phyloP scores from a whole-genome alignment of 495 filamentous ascomycete genomes.

The Gamarada debralockiae region DNA sequence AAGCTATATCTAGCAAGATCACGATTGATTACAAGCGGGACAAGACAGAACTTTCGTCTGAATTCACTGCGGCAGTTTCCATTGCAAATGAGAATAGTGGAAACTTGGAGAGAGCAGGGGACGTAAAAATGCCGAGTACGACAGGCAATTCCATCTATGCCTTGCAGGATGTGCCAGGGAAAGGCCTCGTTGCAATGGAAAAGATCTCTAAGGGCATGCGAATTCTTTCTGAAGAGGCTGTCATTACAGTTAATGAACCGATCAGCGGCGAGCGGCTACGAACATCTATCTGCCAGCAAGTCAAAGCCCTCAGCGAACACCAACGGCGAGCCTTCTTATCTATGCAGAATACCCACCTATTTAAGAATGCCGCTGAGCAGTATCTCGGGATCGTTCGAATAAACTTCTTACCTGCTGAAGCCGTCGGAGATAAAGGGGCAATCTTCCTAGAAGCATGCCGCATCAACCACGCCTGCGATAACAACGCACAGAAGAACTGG shows the following conservation, averaged over 20 bases:
- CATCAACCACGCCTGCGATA: constrained; percentile 35
- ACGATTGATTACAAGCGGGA: constrained; percentile 12
- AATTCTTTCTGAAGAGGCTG: constrained; percentile 26
- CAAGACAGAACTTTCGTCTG: constrained; percentile 15
- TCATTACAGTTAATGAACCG: not conserved
- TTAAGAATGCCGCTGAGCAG: constrained; percentile 11
- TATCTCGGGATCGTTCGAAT: constrained; percentile 29
- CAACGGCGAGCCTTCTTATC: constrained; percentile 24
- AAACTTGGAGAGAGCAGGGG: no score
- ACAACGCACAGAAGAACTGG: constrained; percentile 34
- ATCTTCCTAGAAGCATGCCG: constrained; percentile 32
- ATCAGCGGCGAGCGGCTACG: constrained; percentile 7
- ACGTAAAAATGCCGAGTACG: not conserved
- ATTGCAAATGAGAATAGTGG: constrained; percentile 11
- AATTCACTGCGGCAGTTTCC: constrained; percentile 11
- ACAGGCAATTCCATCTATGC: constrained; percentile 3
- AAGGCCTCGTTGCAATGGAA: constrained; percentile 29
- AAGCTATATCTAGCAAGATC: constrained; percentile 15
- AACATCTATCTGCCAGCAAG: constrained; percentile 17
- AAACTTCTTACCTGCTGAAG: constrained; percentile 27
- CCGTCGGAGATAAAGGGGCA: constrained; percentile 11
- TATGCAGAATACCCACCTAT: constrained; percentile 23
- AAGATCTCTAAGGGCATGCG: constrained; percentile 31
- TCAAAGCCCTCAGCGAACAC: constrained; percentile 16
- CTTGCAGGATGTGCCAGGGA: constrained; percentile 24